Conservation (phyloP, 805 yeast species). For the Komagataella mondaviorum region DNA sequence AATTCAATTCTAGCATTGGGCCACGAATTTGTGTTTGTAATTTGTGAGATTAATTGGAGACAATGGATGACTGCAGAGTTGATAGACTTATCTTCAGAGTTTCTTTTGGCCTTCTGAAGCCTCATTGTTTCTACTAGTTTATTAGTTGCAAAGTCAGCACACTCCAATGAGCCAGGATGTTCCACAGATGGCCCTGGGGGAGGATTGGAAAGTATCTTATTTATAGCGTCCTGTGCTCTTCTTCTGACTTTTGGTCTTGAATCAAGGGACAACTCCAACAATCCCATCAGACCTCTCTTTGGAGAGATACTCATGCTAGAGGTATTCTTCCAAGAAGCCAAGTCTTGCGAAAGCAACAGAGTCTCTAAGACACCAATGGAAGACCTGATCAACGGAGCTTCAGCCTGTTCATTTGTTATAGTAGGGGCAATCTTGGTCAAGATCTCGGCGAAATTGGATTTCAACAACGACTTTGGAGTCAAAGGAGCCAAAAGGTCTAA, state of each 20-base stretch:
- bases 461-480: constrained; percentile 55
- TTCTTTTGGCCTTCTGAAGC: constrained; percentile 19
- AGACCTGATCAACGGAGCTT: constrained; percentile 72
- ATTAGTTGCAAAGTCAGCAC: constrained; percentile 56
- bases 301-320: constrained; percentile 47
- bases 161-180: constrained; percentile 62
- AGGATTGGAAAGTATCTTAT: constrained; percentile 43
- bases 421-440: constrained; percentile 73
- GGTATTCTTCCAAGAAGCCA: constrained; percentile 58
- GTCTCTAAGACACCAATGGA: constrained; percentile 79
- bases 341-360: constrained; percentile 67
- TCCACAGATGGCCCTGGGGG: constrained; percentile 69
- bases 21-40: constrained; percentile 73
- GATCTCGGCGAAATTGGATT: constrained; percentile 65
- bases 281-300: constrained; percentile 64
- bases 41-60: constrained; percentile 59
- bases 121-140: constrained; percentile 34
- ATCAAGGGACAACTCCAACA: constrained; percentile 69
- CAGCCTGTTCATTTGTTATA: constrained; percentile 51
- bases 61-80: constrained; percentile 57
- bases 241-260: constrained; percentile 91
- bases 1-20: constrained; percentile 55
- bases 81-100: constrained; percentile 27
- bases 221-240: constrained; percentile 87
- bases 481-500: constrained; percentile 69